Evolutionary conservation across 805 yeast species (phyloP).

Genomic region (Cyberlindnera japonica): DNA sequence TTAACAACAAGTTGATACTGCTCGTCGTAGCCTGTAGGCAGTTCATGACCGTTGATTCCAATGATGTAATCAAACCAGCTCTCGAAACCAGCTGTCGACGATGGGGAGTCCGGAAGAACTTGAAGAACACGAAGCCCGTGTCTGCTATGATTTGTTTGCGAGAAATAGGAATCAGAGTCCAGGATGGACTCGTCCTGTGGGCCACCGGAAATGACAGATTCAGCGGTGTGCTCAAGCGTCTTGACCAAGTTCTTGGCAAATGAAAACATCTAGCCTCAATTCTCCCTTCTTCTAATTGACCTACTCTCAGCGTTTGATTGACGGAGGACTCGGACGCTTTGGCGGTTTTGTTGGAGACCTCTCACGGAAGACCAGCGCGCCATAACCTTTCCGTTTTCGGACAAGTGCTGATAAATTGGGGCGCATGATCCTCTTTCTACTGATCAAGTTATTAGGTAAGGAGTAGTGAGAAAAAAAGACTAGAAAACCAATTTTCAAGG

Average conservation of each 20-base stretch:
- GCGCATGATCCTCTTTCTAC: no score
- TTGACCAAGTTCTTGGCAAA: slow-evolving; percentile 63
- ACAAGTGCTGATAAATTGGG: no score
- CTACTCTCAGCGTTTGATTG: no score
- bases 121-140: slow-evolving; percentile 58
- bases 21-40: slow-evolving; percentile 35
- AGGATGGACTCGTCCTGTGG: slow-evolving; percentile 25
- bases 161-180: slow-evolving; percentile 27
- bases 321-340: no score
- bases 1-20: slow-evolving; percentile 38
- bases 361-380: no score
- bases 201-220: slow-evolving; percentile 27
- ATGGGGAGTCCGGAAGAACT: slow-evolving; percentile 44
- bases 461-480: no score
- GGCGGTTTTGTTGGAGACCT: no score
- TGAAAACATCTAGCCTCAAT: slow-evolving; percentile 57
- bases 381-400: no score
- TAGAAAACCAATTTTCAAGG: no score
- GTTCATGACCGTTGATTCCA: slow-evolving; percentile 71
- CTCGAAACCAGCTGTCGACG: slow-evolving; percentile 56
- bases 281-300: no score
- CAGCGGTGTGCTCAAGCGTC: slow-evolving; percentile 43
- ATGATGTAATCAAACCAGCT: slow-evolving; percentile 85
- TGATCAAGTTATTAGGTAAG: no score
- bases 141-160: slow-evolving; percentile 28